Percentiles rank a stretch among this genome's conserved stretches.
phyloP scores from a whole-genome alignment of 2,329 filamentous ascomycete species.

The Fusarium decemcellulare region DNA sequence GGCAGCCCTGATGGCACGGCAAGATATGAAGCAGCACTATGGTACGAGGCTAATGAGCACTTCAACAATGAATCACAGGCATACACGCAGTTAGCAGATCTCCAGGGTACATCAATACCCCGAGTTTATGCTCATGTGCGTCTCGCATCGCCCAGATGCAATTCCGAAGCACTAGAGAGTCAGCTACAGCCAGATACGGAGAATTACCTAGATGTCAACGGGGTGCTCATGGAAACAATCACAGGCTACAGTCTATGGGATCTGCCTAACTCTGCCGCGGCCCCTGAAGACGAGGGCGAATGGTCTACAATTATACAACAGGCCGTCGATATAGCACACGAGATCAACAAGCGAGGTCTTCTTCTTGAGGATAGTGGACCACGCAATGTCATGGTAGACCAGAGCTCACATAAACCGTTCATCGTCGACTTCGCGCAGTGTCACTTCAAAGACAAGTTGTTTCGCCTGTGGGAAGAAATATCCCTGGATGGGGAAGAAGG shows the following conservation, averaged over 20 bases:
- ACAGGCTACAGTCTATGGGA: constrained; percentile 9
- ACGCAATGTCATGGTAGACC: constrained; percentile 15
- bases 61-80: constrained; percentile 8
- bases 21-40: constrained; percentile 8
- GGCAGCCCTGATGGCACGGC: neutral
- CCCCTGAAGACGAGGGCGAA: neutral
- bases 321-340: constrained; percentile 8
- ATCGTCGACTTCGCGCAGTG: constrained; percentile 18
- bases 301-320: constrained; percentile 11
- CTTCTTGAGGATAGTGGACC: constrained; percentile 5
- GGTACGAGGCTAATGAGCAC: neutral
- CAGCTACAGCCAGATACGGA: neutral
- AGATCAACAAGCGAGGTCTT: constrained; percentile 16
- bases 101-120: constrained; percentile 7
- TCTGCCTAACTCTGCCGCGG: neutral
- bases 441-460: constrained; percentile 8
- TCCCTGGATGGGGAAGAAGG: neutral
- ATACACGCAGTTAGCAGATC: constrained; percentile 1
- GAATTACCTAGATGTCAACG: constrained; percentile 3
- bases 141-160: neutral
- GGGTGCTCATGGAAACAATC: constrained; percentile 8
- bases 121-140: constrained; percentile 13
- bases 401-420: constrained; percentile 3
- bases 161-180: neutral
- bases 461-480: neutral